Percentiles rank a stretch among this genome's conserved stretches.
Evolutionary conservation across 1,139 yeast species (phyloP).

Genomic region (Hansenula sp.): DNA sequence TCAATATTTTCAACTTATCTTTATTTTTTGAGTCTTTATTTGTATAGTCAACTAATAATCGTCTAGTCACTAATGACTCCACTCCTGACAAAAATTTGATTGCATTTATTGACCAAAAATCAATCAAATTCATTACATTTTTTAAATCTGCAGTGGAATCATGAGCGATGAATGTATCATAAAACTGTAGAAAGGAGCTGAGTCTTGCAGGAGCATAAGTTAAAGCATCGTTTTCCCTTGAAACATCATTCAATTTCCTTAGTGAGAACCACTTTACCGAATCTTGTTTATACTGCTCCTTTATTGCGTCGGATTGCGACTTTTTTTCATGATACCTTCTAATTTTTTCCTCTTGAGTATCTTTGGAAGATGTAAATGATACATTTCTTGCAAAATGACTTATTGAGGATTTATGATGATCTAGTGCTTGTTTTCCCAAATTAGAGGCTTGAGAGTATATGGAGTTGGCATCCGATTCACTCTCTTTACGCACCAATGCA

Average conservation of each 20-base stretch:
- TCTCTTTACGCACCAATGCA: background rate
- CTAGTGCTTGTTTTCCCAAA: background rate
- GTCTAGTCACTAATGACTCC: conserved; percentile 5
- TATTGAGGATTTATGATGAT: background rate
- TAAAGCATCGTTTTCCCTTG: conserved; percentile 12
- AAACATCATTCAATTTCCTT: conserved; percentile 7
- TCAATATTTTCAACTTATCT: conserved; percentile 13
- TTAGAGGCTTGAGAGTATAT: background rate
- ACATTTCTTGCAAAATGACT: background rate
- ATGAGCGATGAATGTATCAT: conserved; percentile 10
- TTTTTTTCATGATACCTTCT: conserved; percentile 11
- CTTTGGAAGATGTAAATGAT: background rate
- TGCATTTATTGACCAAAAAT: conserved; percentile 19
- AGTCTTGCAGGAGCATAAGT: conserved; percentile 11
- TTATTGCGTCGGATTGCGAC: conserved; percentile 13
- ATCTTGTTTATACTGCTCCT: background rate
- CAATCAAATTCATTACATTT: conserved; percentile 9
- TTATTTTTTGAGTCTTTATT: conserved; percentile 14
- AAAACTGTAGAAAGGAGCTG: conserved; percentile 12
- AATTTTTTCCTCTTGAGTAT: conserved; percentile 8
- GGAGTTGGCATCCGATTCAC: background rate
- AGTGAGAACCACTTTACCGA: conserved; percentile 1
- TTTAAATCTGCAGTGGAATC: conserved; percentile 1
- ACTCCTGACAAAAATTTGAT: conserved; percentile 17
- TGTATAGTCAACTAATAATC: conserved; percentile 13